Conservation (phyloP, 495 filamentous ascomycete species). For the Aspergillus homomorphus region DNA sequence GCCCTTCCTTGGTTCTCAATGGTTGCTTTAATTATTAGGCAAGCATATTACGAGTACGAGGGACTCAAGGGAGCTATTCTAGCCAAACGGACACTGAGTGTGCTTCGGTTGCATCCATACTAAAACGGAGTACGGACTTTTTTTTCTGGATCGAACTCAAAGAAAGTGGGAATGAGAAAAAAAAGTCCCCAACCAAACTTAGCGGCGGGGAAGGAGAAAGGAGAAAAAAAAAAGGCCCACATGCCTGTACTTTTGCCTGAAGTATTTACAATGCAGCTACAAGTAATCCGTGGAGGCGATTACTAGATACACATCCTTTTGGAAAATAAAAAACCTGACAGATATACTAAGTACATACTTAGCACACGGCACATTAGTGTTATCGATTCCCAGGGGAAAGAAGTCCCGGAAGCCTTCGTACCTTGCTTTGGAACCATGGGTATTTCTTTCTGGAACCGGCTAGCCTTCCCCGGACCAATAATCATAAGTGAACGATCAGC, state of each 20-base stretch:
- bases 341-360: background rate
- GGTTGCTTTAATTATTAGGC: too few species aligned
- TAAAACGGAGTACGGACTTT: background rate
- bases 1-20: too few species aligned
- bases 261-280: too few species aligned
- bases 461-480: slow-evolving; percentile 10
- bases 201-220: background rate
- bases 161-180: background rate
- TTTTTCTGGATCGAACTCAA: background rate
- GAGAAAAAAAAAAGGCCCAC: background rate
- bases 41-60: too few species aligned
- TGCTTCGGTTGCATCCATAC: background rate
- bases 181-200: background rate
- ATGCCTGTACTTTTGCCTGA: background rate
- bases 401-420: background rate
- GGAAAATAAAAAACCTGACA: background rate
- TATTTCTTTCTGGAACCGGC: slow-evolving; percentile 2
- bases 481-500: background rate
- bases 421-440: background rate
- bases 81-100: background rate
- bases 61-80: too few species aligned
- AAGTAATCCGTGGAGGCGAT: too few species aligned
- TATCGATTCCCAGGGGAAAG: background rate
- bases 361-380: background rate
- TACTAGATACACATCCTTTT: too few species aligned